Base-by-base conservation (phyloP, 495 filamentous ascomycete genomes). In the Symbiotaphrina buchneri region DNA sequence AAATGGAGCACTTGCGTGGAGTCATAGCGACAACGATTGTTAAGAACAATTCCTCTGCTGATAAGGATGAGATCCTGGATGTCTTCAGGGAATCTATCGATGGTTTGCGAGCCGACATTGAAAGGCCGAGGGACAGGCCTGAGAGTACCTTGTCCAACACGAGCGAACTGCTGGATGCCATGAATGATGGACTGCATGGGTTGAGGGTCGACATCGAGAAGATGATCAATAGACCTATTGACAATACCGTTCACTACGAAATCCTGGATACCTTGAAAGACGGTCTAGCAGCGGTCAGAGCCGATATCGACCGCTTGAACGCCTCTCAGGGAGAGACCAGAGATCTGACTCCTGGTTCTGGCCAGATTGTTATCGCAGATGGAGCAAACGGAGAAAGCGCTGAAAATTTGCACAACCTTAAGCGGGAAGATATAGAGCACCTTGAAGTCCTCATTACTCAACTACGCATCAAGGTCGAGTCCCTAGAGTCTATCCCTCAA, bases 241-340 rank as follows among this genome's bases (percentile, higher is more conserved):
- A 82, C 38, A 63, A 81, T 47, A 81, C 77, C 11, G 71, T 73
- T 16, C 79, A 70, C 34, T 72, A 82, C 32, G 81, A 91, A 43
- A 83, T 91, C 27, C 59, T 91, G 4, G 79, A 91, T 32, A 74
- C 79, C 1, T 60, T 94, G 30, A 87, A 74, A 40, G 69, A 69
- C 25, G 83, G 83, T 0, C 51, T 93, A 8, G 67, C 69, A 22
- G 60, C 57, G 17, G 56, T 93, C 21, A 68, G 69, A 37, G 54
- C 65, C 18, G 83, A 93, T 20, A 71, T 92, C 35, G 77, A 84
- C 24, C 55, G 55, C n/a, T 54, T 94, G 24, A 70, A 76, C 3
- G 56, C 68, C 7, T 52, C 52, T 18, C 50, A 52, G 14, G 19
- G 26, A 3, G 39, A 41, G 6, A 43, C 34, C 5, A 30, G 37